phyloP scores from a whole-genome alignment of 1,284 basidiomycete genomes.

The Pseudozyma tsukubaensis region DNA sequence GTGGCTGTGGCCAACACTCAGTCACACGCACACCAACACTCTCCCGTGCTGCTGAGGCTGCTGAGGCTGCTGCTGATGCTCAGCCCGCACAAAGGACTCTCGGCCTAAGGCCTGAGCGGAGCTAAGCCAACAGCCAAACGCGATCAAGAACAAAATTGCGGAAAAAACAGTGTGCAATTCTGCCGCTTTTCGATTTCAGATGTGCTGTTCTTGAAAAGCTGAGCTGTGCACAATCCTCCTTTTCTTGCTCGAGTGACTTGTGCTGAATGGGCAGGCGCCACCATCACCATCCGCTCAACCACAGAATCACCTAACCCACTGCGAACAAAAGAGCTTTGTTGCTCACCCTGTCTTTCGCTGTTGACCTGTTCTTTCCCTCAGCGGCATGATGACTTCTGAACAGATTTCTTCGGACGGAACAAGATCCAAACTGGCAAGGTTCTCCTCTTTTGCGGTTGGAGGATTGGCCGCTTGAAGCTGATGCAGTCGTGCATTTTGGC shows the following conservation, averaged over 20 bases:
- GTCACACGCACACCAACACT: too few relatives aligned
- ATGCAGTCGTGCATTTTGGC: too few relatives aligned
- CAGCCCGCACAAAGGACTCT: background rate
- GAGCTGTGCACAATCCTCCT: slow-evolving; percentile 1
- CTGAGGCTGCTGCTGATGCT: too few relatives aligned
- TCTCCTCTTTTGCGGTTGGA: too few relatives aligned
- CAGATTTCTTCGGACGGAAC: background rate
- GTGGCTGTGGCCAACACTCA: background rate
- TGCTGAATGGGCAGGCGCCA: too few relatives aligned
- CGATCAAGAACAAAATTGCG: background rate
- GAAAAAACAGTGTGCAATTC: background rate
- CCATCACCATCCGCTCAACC: background rate
- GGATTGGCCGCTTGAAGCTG: too few relatives aligned
- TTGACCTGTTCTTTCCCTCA: too few relatives aligned
- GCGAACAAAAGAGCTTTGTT: background rate
- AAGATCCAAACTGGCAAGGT: too few relatives aligned
- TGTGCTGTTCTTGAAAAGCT: background rate
- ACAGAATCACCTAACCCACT: background rate
- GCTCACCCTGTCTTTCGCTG: background rate
- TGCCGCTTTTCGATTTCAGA: slow-evolving; percentile 6
- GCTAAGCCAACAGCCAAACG: slow-evolving; percentile 3
- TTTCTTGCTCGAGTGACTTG: too few relatives aligned
- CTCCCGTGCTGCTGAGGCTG: too few relatives aligned
- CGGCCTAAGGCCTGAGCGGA: background rate
- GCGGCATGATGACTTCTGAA: background rate